These are phyloP conservation scores for Mycena albidolilacea DNA, from an alignment of 768 basidiomycete species.

Conservation along the genomic window DNA sequence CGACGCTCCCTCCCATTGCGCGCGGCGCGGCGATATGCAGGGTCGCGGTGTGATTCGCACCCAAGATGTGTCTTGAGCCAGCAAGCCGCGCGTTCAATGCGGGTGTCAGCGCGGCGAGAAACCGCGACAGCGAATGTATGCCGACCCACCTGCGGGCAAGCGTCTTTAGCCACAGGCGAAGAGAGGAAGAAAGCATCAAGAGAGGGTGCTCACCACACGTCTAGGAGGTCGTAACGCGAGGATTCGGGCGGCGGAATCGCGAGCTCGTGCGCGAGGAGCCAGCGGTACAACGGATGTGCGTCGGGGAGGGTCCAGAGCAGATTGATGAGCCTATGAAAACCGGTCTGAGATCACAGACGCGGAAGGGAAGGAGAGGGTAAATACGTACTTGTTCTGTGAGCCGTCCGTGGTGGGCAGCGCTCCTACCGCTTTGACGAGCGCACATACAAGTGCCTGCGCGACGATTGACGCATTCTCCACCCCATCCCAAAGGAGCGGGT, in stretches of 20 bases:
- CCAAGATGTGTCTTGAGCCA: background rate
- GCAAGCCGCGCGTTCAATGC: constrained; percentile 15
- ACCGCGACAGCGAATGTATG: constrained; percentile 13
- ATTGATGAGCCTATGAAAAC: background rate
- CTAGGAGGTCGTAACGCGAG: background rate
- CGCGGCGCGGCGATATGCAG: constrained; percentile 19
- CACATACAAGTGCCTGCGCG: constrained; percentile 3
- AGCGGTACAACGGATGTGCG: constrained; percentile 23
- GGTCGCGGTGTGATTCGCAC: constrained; percentile 3
- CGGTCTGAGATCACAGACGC: background rate
- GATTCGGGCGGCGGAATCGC: constrained; percentile 4
- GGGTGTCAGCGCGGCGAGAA: background rate
- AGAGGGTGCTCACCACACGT: background rate
- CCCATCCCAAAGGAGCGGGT: constrained; percentile 18
- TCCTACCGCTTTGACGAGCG: background rate
- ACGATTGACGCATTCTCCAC: constrained; percentile 8
- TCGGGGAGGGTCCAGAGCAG: background rate
- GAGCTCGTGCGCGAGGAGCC: constrained; percentile 20
- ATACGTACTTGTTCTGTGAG: background rate
- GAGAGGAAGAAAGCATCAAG: background rate
- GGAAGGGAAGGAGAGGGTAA: background rate
- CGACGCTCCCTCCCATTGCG: constrained; percentile 1
- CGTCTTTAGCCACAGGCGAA: background rate
- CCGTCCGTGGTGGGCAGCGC: background rate
- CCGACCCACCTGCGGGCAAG: background rate